A percentile compares a stretch with the other conserved stretches of the same genome.
phyloP scores from a whole-genome alignment of 768 basidiomycete genomes.

The Suillus fuscotomentosus region DNA sequence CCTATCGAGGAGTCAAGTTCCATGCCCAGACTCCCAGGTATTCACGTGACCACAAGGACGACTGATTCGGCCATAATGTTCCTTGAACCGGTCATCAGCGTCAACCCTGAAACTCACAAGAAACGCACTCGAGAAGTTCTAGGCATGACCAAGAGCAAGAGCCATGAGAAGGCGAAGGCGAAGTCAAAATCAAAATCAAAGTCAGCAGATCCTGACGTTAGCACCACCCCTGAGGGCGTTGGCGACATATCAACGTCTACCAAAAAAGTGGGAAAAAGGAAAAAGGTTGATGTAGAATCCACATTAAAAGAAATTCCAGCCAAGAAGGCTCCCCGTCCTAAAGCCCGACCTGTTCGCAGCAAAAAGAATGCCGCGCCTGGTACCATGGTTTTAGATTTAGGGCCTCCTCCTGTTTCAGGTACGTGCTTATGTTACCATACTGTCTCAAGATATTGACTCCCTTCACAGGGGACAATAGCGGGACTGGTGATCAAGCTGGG shows the following conservation, averaged over 20 bases:
- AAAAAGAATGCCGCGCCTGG: background rate
- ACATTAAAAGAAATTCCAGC: background rate
- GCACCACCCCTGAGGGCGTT: background rate
- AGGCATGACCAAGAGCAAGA: slow-evolving; percentile 5
- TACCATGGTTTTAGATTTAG: background rate
- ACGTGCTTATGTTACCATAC: background rate
- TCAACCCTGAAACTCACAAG: slow-evolving; percentile 13
- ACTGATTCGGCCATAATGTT: slow-evolving; percentile 18
- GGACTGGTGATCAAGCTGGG: background rate
- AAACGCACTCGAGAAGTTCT: slow-evolving; percentile 9
- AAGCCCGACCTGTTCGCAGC: background rate
- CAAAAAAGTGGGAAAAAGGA: background rate
- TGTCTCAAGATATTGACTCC: background rate
- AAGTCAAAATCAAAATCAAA: background rate
- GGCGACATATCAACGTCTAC: background rate
- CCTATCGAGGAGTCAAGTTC: slow-evolving; percentile 6
- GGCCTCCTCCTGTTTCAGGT: background rate
- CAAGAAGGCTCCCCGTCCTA: background rate
- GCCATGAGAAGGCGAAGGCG: background rate
- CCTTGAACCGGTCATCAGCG: slow-evolving; percentile 29
- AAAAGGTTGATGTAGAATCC: background rate
- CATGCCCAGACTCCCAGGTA: background rate
- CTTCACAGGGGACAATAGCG: background rate
- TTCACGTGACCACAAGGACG: slow-evolving; percentile 3
- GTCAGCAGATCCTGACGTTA: background rate